Base-by-base conservation (phyloP, 225 moss, liverwort and hornwort species). In the Antitrichia curtipendula region DNA sequence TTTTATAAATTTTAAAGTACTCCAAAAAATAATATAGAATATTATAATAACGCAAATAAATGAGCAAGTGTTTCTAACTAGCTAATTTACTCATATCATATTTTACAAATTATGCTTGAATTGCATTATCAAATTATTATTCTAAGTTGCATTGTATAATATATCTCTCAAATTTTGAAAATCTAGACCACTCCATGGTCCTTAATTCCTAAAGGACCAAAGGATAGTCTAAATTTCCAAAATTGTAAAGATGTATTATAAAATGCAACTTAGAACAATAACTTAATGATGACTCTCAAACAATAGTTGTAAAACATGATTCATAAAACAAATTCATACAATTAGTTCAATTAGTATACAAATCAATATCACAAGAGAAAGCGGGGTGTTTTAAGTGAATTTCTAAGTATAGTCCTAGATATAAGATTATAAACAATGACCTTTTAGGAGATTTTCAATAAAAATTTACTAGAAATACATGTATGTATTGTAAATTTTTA, bases 71-170 rank as follows among this genome's bases (percentile, higher is more conserved):
- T 9, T 43, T 71, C 3, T 43, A 43, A 43, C 41, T 16, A 43
- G 0, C 2, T 4, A n/a, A n/a, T n/a, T n/a, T n/a, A n/a, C n/a
- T n/a, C n/a, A 4, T 70, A 70, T 15, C 5, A 15, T 43, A 6
- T 18, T 47, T 47, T 73, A 29, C 2, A 72, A 72, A 16, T 5
- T 16, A 3, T 28, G 0, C 16, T 45, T 9, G 5, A 45, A 45
- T 0, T 0, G 0, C 1, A 28, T 17, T 10, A 17, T 72, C 10
- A 10, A 3, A 72, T 29, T 1, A 18, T 18, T 10, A 28, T 6
- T 72, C 45, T 72, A 45, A 45, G 6, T 45, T 28, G 0, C 3
- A 1, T 71, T 28, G 16, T 43, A 16, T 28, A 29, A 10, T 6
- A 29, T 17, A 28, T 16, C 10, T 3, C 3, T 2, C 28, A 10